Percentiles rank a stretch among this genome's conserved stretches.
Conservation (phyloP, 345 rosid genomes). For the Syzygium oleosum region DNA sequence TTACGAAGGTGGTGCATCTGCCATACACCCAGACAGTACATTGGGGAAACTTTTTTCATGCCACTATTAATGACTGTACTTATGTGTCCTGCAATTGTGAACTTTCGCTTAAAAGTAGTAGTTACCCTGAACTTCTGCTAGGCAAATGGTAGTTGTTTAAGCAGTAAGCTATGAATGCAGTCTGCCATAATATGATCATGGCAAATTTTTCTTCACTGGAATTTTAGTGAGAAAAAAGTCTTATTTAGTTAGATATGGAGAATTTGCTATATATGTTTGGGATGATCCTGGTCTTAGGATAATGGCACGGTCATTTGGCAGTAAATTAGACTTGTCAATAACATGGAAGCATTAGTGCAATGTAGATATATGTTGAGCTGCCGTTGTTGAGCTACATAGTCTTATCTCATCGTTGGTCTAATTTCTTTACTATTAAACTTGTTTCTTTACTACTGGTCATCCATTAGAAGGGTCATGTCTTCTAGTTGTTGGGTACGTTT, state of each 20-base stretch:
- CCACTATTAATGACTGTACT: background rate
- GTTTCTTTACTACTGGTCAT: too few relatives aligned
- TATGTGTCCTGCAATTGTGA: background rate
- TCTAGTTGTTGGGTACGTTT: too few relatives aligned
- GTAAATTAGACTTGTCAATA: too few relatives aligned
- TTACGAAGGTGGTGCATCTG: conserved; percentile 94
- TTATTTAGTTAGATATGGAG: background rate
- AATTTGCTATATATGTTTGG: background rate
- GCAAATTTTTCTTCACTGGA: background rate
- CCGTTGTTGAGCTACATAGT: too few relatives aligned
- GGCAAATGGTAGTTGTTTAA: background rate
- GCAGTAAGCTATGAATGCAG: background rate
- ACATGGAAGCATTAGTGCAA: too few relatives aligned
- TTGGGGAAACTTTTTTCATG: background rate
- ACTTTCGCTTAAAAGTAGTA: background rate
- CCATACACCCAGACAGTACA: conserved; percentile 89
- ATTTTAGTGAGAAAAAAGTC: background rate
- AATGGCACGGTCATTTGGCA: too few relatives aligned
- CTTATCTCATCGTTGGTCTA: too few relatives aligned
- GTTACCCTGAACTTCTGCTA: background rate
- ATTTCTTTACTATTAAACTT: too few relatives aligned
- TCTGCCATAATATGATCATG: background rate
- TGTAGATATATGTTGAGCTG: too few relatives aligned
- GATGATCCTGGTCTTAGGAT: background rate
- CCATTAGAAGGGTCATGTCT: too few relatives aligned